phyloP scores from a whole-genome alignment of 441 rosid genomes.

The Pelargonium citronellum region DNA sequence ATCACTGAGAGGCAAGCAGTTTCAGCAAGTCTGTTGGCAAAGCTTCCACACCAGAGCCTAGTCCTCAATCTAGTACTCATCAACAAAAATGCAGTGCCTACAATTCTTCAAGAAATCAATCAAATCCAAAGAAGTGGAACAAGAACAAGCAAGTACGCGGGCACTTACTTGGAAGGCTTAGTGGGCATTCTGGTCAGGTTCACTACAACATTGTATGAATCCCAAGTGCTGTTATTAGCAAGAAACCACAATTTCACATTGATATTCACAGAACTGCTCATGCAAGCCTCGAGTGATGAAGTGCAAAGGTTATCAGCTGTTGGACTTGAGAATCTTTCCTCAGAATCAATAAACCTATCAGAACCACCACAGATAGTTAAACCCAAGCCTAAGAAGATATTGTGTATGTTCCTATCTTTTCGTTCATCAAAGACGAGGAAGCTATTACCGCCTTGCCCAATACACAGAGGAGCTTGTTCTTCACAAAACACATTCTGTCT shows the following conservation, averaged over 20 bases:
- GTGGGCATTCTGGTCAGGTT: slow-evolving; percentile 79
- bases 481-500: slow-evolving; percentile 78
- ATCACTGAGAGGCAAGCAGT: slow-evolving; percentile 72
- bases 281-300: slow-evolving; percentile 69
- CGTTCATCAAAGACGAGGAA: slow-evolving; percentile 43
- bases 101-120: slow-evolving; percentile 46
- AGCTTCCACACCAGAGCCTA: slow-evolving; percentile 71
- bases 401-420: slow-evolving; percentile 36
- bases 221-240: slow-evolving; percentile 57
- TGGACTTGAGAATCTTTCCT: slow-evolving; percentile 76
- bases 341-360: slow-evolving; percentile 57
- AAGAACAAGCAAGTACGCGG: slow-evolving; percentile 59
- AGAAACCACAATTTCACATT: slow-evolving; percentile 59
- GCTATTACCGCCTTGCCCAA: slow-evolving; percentile 39
- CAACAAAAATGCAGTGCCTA: slow-evolving; percentile 42
- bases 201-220: slow-evolving; percentile 74
- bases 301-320: slow-evolving; percentile 77
- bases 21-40: slow-evolving; percentile 66
- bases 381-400: slow-evolving; percentile 40
- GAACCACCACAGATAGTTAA: slow-evolving; percentile 38
- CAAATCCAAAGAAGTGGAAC: slow-evolving; percentile 53
- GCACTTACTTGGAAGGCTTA: slow-evolving; percentile 66
- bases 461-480: slow-evolving; percentile 81
- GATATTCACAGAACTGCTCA: slow-evolving; percentile 67
- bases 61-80: slow-evolving; percentile 70